Evolutionary conservation across 371 early-diverging fungal genomes (phyloP), one percentile per base, ranked within the genome.

Genomic region (Mucor racemosus): DNA sequence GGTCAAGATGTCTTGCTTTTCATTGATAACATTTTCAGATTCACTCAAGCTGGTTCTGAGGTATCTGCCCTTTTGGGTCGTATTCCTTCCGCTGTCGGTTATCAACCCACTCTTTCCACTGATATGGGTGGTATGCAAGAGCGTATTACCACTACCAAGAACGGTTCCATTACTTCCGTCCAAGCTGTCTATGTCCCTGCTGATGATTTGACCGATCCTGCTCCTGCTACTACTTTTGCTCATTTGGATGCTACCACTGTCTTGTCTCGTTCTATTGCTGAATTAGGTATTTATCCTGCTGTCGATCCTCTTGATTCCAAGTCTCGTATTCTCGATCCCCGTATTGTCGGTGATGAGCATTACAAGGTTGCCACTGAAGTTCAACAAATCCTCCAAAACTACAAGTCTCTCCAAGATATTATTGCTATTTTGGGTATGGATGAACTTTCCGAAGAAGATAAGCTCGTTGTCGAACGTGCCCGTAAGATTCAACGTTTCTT

Each of bases 171-270:
- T 77, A 97, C 98, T 65, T 96, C 97, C 67, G 98, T 98, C 73
- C 93, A 92, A 88, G 98, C 98, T 75, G 93, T 98, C 85, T 98
- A 96, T 84, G 97, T 98, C 79, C 98, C 98, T 62, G 98, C 98
- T 84, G 98, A 98, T 83, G 98, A 98, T 90, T 94, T 98, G 92
- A 98, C 98, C 62, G 98, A 98, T 89, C 98, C 98, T 68, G 98
- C 98, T 66, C 98, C 98, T 65, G 97, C 97, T 84, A 98, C 98
- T 78, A 97, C 98, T 72, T 98, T 98, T 84, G 96, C 97, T 60
- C 98, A 98, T 82, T 92, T 97, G 88, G 98, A 98, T 87, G 97
- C 98, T 88, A 98, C 97, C 86, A 97, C 98, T 82, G 98, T 98
- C 75, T 89, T 98, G 88, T 96, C 97, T 69, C 95, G 98, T 91